Conservation (phyloP, 2,329 filamentous ascomycete genomes). For the Sclerotinia spermophila region DNA sequence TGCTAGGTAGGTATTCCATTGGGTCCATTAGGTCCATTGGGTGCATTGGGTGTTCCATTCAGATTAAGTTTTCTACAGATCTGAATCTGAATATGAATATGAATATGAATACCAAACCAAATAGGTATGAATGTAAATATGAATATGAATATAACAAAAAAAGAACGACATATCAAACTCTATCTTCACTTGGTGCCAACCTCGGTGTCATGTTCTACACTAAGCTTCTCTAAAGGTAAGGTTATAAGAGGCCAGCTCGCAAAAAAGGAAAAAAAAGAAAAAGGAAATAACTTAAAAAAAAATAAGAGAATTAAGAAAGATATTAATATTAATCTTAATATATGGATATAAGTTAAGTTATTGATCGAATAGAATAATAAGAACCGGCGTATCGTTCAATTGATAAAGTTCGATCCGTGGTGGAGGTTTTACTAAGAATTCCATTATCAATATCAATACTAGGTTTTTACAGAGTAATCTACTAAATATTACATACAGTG, state of each 20-base stretch:
- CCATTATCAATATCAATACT: too few species aligned
- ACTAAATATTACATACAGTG: background rate
- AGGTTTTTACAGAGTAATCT: too few species aligned
- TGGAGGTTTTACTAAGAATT: background rate
- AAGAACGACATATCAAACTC: background rate
- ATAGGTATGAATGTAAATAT: background rate
- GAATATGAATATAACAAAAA: background rate
- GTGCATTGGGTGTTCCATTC: background rate
- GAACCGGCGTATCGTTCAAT: too few species aligned
- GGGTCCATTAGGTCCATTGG: too few species aligned
- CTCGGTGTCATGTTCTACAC: conserved; percentile 25
- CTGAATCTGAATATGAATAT: background rate
- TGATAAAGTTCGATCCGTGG: background rate
- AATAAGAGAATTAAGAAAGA: too few species aligned
- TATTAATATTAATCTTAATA: too few species aligned
- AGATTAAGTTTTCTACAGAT: background rate
- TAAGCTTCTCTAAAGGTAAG: conserved; percentile 21
- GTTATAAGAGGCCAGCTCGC: background rate
- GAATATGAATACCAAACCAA: background rate
- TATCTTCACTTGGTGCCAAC: background rate
- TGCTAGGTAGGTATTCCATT: background rate
- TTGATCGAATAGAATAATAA: too few species aligned
- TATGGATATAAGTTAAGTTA: too few species aligned
- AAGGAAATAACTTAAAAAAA: too few species aligned
- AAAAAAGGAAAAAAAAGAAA: background rate